Percentiles rank a stretch among this genome's conserved stretches.
Conservation (phyloP, 2,329 filamentous ascomycete species). For the Phoma sp. region DNA sequence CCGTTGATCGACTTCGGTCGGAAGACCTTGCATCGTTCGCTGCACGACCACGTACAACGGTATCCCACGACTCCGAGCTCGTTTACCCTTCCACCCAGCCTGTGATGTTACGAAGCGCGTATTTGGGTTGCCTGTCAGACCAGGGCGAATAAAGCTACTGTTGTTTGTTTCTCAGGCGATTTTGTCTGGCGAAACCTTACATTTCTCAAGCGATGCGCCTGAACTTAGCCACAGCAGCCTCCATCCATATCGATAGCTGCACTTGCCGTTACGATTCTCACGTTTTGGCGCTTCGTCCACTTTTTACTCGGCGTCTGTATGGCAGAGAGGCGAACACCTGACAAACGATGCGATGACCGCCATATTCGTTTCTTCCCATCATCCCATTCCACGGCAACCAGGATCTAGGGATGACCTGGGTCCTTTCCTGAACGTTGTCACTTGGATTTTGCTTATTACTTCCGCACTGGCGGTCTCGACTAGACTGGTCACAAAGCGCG, state of each 20-base stretch:
- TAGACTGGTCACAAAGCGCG: slow-evolving; percentile 43
- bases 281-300: slow-evolving; percentile 6
- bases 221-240: slow-evolving; percentile 14
- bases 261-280: slow-evolving; percentile 8
- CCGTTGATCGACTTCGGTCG: slow-evolving; percentile 21
- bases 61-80: slow-evolving; percentile 15
- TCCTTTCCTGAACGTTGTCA: slow-evolving; percentile 45
- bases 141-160: slow-evolving; percentile 27
- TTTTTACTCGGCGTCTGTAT: slow-evolving; percentile 2
- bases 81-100: slow-evolving; percentile 20
- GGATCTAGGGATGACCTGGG: slow-evolving; percentile 39
- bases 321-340: slow-evolving; percentile 15
- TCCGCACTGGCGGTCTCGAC: slow-evolving; percentile 43
- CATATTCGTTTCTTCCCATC: slow-evolving; percentile 28
- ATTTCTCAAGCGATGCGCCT: slow-evolving; percentile 27
- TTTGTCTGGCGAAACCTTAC: slow-evolving; percentile 22
- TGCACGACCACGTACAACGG: slow-evolving; percentile 30
- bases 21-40: slow-evolving; percentile 26
- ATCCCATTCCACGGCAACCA: slow-evolving; percentile 35
- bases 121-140: slow-evolving; percentile 18
- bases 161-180: slow-evolving; percentile 19
- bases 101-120: slow-evolving; percentile 20
- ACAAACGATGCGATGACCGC: slow-evolving; percentile 39
- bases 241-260: slow-evolving; percentile 19
- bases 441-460: slow-evolving; percentile 45